Percentiles rank a stretch among this genome's conserved stretches.
phyloP scores from a whole-genome alignment of 306 rosid species.

The Bauhinia variegata region DNA sequence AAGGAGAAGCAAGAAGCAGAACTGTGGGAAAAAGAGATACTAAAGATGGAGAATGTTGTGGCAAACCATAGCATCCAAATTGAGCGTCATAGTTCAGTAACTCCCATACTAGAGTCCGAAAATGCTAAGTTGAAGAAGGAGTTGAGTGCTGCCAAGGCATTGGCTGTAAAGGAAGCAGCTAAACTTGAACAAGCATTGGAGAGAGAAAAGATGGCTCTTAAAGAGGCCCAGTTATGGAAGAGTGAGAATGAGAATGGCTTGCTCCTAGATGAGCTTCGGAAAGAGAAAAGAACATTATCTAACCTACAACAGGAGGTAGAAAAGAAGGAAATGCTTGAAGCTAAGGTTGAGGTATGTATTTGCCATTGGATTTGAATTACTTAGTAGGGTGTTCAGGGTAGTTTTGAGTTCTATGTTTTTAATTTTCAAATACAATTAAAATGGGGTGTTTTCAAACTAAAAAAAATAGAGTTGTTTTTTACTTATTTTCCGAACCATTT shows the following conservation, averaged over 20 bases:
- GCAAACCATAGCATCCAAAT: conserved; percentile 47
- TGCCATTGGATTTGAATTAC: neutral
- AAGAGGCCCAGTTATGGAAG: conserved; percentile 50
- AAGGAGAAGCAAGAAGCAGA: conserved; percentile 54
- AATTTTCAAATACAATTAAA: too few relatives aligned
- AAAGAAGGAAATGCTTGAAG: conserved; percentile 45
- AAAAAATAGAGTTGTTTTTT: too few relatives aligned
- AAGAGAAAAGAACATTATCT: conserved; percentile 50
- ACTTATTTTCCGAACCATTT: too few relatives aligned
- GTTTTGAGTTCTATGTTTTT: too few relatives aligned
- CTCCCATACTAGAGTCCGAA: conserved; percentile 41
- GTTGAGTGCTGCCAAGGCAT: conserved; percentile 45
- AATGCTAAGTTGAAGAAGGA: conserved; percentile 48
- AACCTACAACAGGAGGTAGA: conserved; percentile 45
- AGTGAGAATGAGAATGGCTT: conserved; percentile 33
- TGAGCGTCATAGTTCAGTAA: conserved; percentile 43
- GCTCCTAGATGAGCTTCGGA: conserved; percentile 54
- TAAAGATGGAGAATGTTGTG: conserved; percentile 62
- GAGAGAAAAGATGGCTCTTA: conserved; percentile 49
- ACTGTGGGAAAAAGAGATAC: conserved; percentile 43
- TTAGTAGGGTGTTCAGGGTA: too few relatives aligned
- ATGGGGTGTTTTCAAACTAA: too few relatives aligned
- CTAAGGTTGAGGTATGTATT: conserved; percentile 61
- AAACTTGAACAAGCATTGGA: conserved; percentile 48
- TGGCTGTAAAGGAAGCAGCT: conserved; percentile 44